Evolutionary conservation across 2,329 filamentous ascomycete genomes (phyloP).

Genomic region (Pseudocercospora pini-densiflorae): DNA sequence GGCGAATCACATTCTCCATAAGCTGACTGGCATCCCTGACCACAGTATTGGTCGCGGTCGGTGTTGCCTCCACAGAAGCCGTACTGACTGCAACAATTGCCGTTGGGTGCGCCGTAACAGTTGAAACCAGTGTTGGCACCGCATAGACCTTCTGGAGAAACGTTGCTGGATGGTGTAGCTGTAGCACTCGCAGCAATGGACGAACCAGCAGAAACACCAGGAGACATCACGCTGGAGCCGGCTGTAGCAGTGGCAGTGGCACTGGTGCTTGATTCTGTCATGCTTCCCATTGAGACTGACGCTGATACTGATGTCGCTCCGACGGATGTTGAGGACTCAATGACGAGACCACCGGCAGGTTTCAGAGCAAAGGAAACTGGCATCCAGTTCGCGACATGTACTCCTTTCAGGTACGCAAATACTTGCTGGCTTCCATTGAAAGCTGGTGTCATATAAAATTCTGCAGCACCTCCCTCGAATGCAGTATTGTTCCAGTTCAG

Average conservation of each 20-base stretch:
- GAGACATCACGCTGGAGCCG: neutral
- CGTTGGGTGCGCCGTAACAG: constrained; percentile 6
- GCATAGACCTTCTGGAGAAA: constrained; percentile 10
- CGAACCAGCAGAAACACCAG: neutral
- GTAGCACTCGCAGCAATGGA: neutral
- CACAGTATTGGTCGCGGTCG: constrained; percentile 19
- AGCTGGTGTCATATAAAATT: constrained; percentile 39
- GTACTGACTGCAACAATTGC: constrained; percentile 19
- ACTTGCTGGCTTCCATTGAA: constrained; percentile 35
- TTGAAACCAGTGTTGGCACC: constrained; percentile 8
- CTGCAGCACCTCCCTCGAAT: constrained; percentile 38
- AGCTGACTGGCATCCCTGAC: constrained; percentile 18
- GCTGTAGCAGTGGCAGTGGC: neutral
- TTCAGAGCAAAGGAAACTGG: constrained; percentile 34
- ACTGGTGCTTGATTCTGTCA: constrained; percentile 5
- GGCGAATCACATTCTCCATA: constrained; percentile 13
- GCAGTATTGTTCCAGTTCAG: constrained; percentile 40
- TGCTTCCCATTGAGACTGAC: constrained; percentile 16
- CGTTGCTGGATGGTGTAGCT: constrained; percentile 22
- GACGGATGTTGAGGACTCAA: constrained; percentile 16
- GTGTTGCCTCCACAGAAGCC: constrained; percentile 23
- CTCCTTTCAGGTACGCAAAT: constrained; percentile 37
- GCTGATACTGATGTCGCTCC: constrained; percentile 12
- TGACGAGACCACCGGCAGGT: constrained; percentile 25
- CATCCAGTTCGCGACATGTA: constrained; percentile 34